Evolutionary conservation across 495 filamentous ascomycete genomes (phyloP).

Genomic region (Penicillium psychrofluorescens): DNA sequence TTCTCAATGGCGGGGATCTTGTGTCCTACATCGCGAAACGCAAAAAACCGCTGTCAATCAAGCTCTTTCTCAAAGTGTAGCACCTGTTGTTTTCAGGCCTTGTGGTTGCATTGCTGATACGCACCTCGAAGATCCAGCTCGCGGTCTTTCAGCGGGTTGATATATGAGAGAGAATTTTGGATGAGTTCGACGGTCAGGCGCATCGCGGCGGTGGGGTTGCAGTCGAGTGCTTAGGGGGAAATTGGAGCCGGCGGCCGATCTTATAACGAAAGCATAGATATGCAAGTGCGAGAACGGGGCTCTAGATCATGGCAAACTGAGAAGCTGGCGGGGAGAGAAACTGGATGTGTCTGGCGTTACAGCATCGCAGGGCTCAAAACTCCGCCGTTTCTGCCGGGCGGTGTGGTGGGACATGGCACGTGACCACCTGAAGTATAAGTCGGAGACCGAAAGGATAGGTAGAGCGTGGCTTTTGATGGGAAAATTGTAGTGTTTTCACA

Average conservation of each 20-base stretch:
- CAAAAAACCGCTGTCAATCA: slow-evolving; percentile 70
- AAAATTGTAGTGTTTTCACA: too few species aligned
- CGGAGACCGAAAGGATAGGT: too few species aligned
- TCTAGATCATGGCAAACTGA: too few species aligned
- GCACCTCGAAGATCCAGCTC: slow-evolving; percentile 99
- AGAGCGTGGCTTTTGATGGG: too few species aligned
- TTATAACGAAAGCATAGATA: slow-evolving; percentile 3
- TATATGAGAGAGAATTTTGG: slow-evolving; percentile 84
- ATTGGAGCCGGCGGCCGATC: neutral
- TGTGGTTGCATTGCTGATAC: slow-evolving; percentile 35
- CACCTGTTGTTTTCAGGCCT: slow-evolving; percentile 89
- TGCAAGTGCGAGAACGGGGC: neutral
- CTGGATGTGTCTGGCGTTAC: slow-evolving; percentile 10
- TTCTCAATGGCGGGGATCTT: slow-evolving; percentile 98
- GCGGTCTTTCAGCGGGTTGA: slow-evolving; percentile 95
- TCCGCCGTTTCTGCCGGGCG: slow-evolving; percentile 24
- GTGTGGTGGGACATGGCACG: neutral
- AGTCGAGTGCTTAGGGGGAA: neutral
- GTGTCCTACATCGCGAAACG: slow-evolving; percentile 68
- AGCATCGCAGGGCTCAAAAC: neutral
- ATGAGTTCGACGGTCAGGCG: slow-evolving; percentile 93
- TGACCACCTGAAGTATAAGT: neutral
- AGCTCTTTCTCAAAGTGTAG: slow-evolving; percentile 77
- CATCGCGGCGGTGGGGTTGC: slow-evolving; percentile 48
- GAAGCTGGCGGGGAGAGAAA: neutral